Conservation (phyloP, 2,329 filamentous ascomycete genomes). For the Aspergillus texensis region DNA sequence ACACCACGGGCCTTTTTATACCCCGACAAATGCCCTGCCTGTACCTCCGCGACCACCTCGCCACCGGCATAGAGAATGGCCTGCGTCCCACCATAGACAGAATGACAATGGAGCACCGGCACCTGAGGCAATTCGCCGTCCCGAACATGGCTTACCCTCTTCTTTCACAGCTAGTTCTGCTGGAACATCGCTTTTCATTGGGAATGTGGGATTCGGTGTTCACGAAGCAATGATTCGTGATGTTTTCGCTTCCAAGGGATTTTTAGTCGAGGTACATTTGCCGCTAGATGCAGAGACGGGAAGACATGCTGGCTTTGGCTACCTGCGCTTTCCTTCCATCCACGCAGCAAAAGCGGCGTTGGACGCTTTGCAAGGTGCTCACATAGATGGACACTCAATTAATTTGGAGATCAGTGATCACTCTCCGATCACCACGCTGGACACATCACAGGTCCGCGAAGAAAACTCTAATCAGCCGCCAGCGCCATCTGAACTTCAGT, state of each 20-base stretch:
- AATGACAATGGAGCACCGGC: neutral
- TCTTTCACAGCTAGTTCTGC: neutral
- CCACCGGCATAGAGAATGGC: neutral
- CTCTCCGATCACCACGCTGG: constrained; percentile 23
- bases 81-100: neutral
- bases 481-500: constrained; percentile 5
- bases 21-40: neutral
- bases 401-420: constrained; percentile 43
- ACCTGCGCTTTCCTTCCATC: constrained; percentile 39
- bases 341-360: constrained; percentile 40
- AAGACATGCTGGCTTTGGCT: constrained; percentile 45
- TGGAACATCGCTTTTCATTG: constrained; percentile 37
- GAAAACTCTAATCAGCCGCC: neutral
- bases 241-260: constrained; percentile 42
- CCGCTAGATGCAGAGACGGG: constrained; percentile 35
- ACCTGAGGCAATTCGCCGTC: neutral
- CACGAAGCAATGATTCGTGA: constrained; percentile 38
- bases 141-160: neutral
- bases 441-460: neutral
- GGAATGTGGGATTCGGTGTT: constrained; percentile 44
- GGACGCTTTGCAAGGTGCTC: constrained; percentile 37
- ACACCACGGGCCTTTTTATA: neutral
- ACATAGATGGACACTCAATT: constrained; percentile 44
- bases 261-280: constrained; percentile 39
- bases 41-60: neutral